These are phyloP conservation scores for Calonectria montana DNA, from an alignment of 2,329 filamentous ascomycete genomes.

Conservation along the genomic window DNA sequence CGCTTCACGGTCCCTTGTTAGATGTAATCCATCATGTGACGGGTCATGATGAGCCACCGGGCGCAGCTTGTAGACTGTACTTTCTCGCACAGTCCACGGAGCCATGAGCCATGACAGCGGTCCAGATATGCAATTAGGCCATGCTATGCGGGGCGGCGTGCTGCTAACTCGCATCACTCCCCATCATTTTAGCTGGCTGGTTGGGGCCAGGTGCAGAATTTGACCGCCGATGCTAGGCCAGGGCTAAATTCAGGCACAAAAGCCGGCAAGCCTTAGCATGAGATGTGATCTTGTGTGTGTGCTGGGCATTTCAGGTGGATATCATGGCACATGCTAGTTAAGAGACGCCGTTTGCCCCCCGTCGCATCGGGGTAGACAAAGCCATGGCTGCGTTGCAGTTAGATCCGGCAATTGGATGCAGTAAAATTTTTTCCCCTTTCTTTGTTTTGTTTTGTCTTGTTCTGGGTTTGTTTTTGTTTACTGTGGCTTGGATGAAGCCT, in stretches of 20 bases:
- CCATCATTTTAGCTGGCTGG: background rate
- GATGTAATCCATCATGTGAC: background rate
- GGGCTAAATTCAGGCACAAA: background rate
- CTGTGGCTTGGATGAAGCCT: background rate
- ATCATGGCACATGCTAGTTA: constrained; percentile 8
- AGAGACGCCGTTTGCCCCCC: background rate
- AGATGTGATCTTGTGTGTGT: background rate
- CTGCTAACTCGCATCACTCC: background rate
- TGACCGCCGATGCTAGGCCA: background rate
- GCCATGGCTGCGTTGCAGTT: background rate
- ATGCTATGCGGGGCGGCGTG: background rate
- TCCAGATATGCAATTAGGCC: background rate
- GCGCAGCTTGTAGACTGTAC: background rate
- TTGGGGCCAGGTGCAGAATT: background rate
- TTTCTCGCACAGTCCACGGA: background rate
- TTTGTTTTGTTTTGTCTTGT: background rate
- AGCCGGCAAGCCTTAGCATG: background rate
- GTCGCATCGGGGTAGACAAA: background rate
- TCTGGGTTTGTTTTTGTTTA: background rate
- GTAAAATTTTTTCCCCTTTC: background rate
- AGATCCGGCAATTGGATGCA: background rate
- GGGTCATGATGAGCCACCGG: background rate
- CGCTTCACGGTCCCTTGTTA: too few relatives aligned
- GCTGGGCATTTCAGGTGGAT: background rate
- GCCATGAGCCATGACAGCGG: background rate